phyloP scores from a whole-genome alignment of 495 filamentous ascomycete species.

The Penicillium samsonianum region DNA sequence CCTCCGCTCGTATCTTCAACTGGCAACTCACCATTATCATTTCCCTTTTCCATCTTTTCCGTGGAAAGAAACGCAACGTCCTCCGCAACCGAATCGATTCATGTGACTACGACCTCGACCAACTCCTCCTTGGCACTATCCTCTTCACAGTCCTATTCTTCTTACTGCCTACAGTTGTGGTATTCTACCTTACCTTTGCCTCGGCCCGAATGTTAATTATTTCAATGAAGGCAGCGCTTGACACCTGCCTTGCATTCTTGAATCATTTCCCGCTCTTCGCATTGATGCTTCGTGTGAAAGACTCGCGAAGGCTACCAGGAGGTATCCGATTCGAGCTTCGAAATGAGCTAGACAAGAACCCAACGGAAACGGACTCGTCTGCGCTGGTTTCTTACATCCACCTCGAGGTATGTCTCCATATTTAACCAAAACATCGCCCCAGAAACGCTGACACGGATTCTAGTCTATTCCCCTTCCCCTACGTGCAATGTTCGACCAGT shows the following conservation, averaged over 20 bases:
- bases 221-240: conserved; percentile 80
- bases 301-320: conserved; percentile 86
- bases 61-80: conserved; percentile 96
- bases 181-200: conserved; percentile 97
- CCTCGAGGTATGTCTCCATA: conserved; percentile 60
- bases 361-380: conserved; percentile 18
- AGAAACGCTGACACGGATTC: conserved; percentile 13
- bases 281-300: conserved; percentile 93
- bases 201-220: conserved; percentile 94
- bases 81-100: conserved; percentile 96
- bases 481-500: conserved; percentile 90
- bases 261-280: conserved; percentile 99
- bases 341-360: conserved; percentile 47
- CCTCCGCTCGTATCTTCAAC: conserved; percentile 93
- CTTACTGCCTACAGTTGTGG: conserved; percentile 87
- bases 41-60: conserved; percentile 96
- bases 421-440: neutral
- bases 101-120: conserved; percentile 98
- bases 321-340: conserved; percentile 89
- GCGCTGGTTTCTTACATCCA: conserved; percentile 72
- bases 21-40: conserved; percentile 97
- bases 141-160: conserved; percentile 96
- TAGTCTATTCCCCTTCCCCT: conserved; percentile 90
- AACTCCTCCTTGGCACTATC: conserved; percentile 93
- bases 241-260: conserved; percentile 87